A percentile compares a stretch with the other conserved stretches of the same genome.
Conservation (phyloP, 768 basidiomycete genomes). For the Boletus rubroflammeus region DNA sequence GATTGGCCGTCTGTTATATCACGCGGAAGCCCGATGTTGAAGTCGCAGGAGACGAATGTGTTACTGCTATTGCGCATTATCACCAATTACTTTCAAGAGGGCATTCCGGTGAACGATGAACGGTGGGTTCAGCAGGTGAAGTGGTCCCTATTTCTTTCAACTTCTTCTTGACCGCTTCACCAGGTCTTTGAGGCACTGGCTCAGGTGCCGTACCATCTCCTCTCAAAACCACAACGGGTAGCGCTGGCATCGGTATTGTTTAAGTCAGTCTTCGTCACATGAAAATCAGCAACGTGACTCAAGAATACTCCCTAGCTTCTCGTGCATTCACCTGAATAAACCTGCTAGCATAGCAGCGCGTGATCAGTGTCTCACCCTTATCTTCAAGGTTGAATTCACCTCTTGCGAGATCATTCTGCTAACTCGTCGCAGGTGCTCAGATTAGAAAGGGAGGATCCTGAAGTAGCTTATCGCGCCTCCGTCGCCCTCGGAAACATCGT, state of each 20-base stretch:
- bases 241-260: slow-evolving; percentile 80
- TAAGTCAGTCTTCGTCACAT: slow-evolving; percentile 59
- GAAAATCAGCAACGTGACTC: not conserved
- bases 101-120: slow-evolving; percentile 38
- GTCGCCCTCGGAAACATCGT: slow-evolving; percentile 77
- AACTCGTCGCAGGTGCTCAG: slow-evolving; percentile 20
- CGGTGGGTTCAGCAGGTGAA: slow-evolving; percentile 51
- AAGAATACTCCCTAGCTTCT: slow-evolving; percentile 46
- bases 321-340: slow-evolving; percentile 51
- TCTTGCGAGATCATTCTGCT: not conserved
- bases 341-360: slow-evolving; percentile 40
- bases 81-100: slow-evolving; percentile 74
- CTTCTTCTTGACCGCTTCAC: slow-evolving; percentile 6
- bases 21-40: slow-evolving; percentile 55
- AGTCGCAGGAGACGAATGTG: slow-evolving; percentile 80
- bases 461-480: slow-evolving; percentile 65
- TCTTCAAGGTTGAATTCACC: slow-evolving; percentile 40
- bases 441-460: slow-evolving; percentile 55
- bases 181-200: slow-evolving; percentile 57
- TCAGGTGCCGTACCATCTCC: slow-evolving; percentile 46
- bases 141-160: slow-evolving; percentile 2
- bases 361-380: slow-evolving; percentile 41
- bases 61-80: slow-evolving; percentile 75
- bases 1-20: slow-evolving; percentile 52
- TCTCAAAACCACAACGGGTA: slow-evolving; percentile 70